Percentiles rank a stretch among this genome's conserved stretches.
These are phyloP conservation scores for Apodospora peruviana DNA, from an alignment of 495 filamentous ascomycete genomes.

Conservation along the genomic window DNA sequence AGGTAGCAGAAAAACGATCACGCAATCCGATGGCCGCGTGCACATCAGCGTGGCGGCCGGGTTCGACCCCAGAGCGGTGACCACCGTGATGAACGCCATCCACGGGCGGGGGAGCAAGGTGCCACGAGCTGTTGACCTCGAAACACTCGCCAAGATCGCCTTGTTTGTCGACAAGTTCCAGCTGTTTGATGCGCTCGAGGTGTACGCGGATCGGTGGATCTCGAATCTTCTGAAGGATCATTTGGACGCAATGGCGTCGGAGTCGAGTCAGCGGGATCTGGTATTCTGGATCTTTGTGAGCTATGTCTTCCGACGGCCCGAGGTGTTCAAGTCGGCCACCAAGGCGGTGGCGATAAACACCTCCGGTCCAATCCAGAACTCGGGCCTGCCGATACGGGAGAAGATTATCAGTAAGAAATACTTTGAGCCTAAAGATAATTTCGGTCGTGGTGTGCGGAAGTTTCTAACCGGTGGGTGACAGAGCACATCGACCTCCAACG, in stretches of 20 bases:
- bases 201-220: constrained; percentile 43
- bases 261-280: constrained; percentile 11
- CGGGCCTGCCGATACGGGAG: constrained; percentile 22
- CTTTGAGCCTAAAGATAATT: no score
- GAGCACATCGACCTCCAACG: constrained; percentile 19
- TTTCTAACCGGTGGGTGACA: background rate
- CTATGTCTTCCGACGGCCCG: constrained; percentile 20
- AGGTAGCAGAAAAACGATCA: constrained; percentile 10
- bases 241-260: background rate
- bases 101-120: constrained; percentile 41
- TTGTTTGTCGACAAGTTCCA: constrained; percentile 48
- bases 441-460: no score
- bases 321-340: constrained; percentile 20
- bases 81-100: constrained; percentile 45
- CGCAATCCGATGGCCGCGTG: constrained; percentile 33
- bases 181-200: constrained; percentile 35
- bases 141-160: constrained; percentile 45
- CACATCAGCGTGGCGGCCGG: constrained; percentile 28
- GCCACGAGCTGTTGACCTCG: constrained; percentile 33
- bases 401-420: constrained; percentile 25
- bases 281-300: constrained; percentile 23
- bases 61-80: constrained; percentile 38
- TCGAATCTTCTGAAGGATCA: constrained; percentile 6
- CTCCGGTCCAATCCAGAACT: constrained; percentile 11
- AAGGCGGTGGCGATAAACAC: constrained; percentile 10